A percentile compares a stretch with the other conserved stretches of the same genome.
phyloP scores from a whole-genome alignment of 306 rosid species.

The Malus sieversii region DNA sequence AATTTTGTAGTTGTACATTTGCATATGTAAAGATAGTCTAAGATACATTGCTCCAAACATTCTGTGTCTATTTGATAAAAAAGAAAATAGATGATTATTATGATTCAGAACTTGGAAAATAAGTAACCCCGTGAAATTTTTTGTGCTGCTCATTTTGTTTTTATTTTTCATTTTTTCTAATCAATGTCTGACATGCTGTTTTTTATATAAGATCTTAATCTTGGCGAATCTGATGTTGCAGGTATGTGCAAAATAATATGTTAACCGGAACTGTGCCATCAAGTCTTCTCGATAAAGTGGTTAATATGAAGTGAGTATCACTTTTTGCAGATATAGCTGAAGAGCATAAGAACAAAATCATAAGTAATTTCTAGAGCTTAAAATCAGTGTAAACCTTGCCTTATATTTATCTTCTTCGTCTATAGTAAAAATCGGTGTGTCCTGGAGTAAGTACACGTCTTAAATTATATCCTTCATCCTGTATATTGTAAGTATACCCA shows the following conservation, averaged over 20 bases:
- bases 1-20: neutral
- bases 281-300: neutral
- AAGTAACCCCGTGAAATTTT: neutral
- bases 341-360: neutral
- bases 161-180: too few relatives aligned
- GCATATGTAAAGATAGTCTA: neutral
- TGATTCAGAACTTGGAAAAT: neutral
- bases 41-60: neutral
- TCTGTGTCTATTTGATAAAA: neutral
- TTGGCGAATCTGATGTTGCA: too few relatives aligned
- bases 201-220: too few relatives aligned
- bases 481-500: neutral
- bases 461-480: neutral
- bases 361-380: neutral
- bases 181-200: too few relatives aligned
- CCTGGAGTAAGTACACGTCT: neutral
- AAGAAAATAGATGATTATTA: neutral
- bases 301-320: constrained; percentile 49
- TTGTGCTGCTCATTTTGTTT: too few relatives aligned
- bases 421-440: neutral
- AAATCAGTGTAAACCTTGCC: neutral
- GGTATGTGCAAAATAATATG: too few relatives aligned
- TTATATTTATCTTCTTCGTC: neutral
- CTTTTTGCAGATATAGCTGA: neutral
- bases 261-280: too few relatives aligned